Conservation (phyloP, 306 rosid genomes). For the Cucumis sativus region DNA sequence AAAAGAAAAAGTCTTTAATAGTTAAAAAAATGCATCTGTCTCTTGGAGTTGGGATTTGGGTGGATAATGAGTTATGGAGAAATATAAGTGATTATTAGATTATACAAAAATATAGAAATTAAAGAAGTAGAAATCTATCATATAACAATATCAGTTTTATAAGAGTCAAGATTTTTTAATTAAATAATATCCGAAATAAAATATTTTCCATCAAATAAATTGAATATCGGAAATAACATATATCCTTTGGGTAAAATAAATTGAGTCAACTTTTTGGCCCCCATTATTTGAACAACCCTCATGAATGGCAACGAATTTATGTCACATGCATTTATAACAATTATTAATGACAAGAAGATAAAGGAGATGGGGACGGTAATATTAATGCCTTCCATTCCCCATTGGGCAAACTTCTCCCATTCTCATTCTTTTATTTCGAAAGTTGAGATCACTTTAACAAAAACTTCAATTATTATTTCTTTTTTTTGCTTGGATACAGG, state of each 20-base stretch:
- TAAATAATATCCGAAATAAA: neutral
- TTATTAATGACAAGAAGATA: neutral
- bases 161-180: neutral
- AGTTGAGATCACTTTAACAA: no score
- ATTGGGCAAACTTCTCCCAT: no score
- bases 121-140: neutral
- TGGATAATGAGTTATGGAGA: neutral
- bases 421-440: no score
- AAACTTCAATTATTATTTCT: no score
- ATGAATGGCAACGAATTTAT: neutral
- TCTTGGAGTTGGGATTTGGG: neutral
- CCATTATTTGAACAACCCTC: neutral
- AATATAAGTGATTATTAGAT: neutral
- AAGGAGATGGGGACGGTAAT: no score
- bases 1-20: neutral
- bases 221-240: no score
- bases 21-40: neutral
- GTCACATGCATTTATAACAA: neutral
- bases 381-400: no score
- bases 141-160: neutral
- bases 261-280: neutral
- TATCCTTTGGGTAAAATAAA: no score
- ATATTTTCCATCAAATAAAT: neutral
- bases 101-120: no score
- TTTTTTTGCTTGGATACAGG: neutral